Conservation (phyloP, 2,329 filamentous ascomycete species). For the Aspergillus versicolor region DNA sequence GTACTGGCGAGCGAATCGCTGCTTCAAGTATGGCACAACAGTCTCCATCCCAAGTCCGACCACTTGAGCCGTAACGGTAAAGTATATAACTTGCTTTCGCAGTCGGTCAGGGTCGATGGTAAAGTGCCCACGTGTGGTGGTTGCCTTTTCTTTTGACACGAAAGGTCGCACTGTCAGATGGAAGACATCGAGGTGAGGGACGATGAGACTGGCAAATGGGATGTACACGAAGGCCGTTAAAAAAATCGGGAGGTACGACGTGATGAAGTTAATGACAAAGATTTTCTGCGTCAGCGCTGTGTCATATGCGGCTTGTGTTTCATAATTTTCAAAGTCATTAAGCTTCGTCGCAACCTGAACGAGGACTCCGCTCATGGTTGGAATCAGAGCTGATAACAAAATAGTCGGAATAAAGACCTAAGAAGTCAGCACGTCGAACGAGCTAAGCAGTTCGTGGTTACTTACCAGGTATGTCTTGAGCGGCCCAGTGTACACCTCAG, state of each 20-base stretch:
- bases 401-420: slow-evolving; percentile 87
- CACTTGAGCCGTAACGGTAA: slow-evolving; percentile 91
- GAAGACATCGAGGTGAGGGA: slow-evolving; percentile 88
- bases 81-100: slow-evolving; percentile 92
- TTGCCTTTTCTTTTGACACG: slow-evolving; percentile 70
- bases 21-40: slow-evolving; percentile 81
- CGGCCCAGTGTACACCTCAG: slow-evolving; percentile 88
- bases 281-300: slow-evolving; percentile 87
- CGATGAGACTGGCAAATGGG: slow-evolving; percentile 81
- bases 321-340: slow-evolving; percentile 88
- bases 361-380: slow-evolving; percentile 77
- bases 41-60: slow-evolving; percentile 86
- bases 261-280: slow-evolving; percentile 98
- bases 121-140: slow-evolving; percentile 61
- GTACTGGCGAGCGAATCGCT: slow-evolving; percentile 74
- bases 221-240: slow-evolving; percentile 94
- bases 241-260: slow-evolving; percentile 86
- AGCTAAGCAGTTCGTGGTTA: neutral
- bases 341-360: slow-evolving; percentile 74
- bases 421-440: slow-evolving; percentile 1
- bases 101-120: slow-evolving; percentile 81
- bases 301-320: slow-evolving; percentile 80
- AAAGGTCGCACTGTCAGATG: slow-evolving; percentile 72
- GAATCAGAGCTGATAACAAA: slow-evolving; percentile 76
- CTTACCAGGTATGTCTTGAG: slow-evolving; percentile 80